Evolutionary conservation across 306 rosid species (phyloP), one percentile per base, ranked within the genome.

Genomic region (Hippophae rhamnoides): DNA sequence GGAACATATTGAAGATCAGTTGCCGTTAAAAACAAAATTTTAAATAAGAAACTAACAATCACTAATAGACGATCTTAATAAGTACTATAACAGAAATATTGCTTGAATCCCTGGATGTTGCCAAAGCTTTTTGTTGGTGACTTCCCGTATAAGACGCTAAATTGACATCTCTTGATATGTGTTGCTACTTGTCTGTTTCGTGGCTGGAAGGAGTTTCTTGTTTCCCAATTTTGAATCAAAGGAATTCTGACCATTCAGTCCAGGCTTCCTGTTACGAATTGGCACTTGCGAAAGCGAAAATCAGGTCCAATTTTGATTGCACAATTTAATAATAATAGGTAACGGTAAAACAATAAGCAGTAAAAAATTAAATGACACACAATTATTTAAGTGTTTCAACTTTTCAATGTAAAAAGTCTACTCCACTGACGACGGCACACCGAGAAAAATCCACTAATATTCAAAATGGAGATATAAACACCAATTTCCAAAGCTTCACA

Each of bases 81-180:
- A 56, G 38, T 23, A 23, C 7, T 7, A 7, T 6, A 6, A 27
- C 13, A 9, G 43, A 54, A 57, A 67, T 14, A 51, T 64, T 56
- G 12, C 57, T 31, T 48, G 47, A 62, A 63, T 83, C 87, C 99
- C 96, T 83, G 96, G 96, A 56, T 84, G 89, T 63, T 83, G 99
- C 96, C 99, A 92, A 78, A 92, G 85, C 83, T 88, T 92, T 69
- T 85, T 96, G 25, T 82, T 92, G 53, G 96, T 92, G 58, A 92
- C 99, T 85, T 92, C 96, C 63, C 99, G 82, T 76, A 92, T 88
- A 57, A 92, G 99, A 67, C 96, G 95, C 74, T 92, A 96, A 56
- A 92, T 89, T 0, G 99, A 92, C 1, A 95, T 74, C 71, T 92
- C 96, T 70, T 83, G 96, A 73, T 89, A 78, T 62, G 63, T 70